Evolutionary conservation across 768 basidiomycete genomes (phyloP), one percentile per base, ranked within the genome.

Genomic region (Suillus cothurnatus): DNA sequence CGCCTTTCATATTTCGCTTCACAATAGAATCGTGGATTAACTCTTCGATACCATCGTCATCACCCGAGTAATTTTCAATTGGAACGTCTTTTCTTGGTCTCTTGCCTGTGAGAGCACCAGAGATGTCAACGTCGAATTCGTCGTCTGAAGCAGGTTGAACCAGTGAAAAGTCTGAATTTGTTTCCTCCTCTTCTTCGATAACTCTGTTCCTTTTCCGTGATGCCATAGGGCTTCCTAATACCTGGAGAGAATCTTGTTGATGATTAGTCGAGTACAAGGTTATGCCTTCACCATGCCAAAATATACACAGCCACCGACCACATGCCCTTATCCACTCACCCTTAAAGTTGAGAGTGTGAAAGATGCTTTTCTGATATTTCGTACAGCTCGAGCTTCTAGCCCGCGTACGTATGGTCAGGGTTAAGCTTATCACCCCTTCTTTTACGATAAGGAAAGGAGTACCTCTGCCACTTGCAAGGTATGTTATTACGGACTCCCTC

Each of bases 1-100:
- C 94, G 49, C 83, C 83, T 74, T 92, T 92, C 12, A 90, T 76
- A 72, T 94, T 85, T 45, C 90, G 80, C 76, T 89, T 93, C 8
- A 84, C 77, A 64, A 94, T 91, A 58, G 91, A 88, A 21, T 85
- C 79, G 50, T 86, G 82, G 47, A 95, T 87, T 62, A 94, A 85
- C 23, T 86, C 80, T 34, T 82, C 80, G 50, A 94, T 82, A 2
- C 85, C 87, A 7, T 88, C 85, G 55, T 87, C 87, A 66, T 82
- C 66, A 34, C 60, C 58, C 3, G 41, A 26, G 19, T 47, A 6
- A 52, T 28, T 45, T 61, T 43, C 36, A 11, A 55, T n/a, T 39
- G 59, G 52, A 52, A 32, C 61, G 7, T 69, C 63, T 59, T 19
- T 59, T 61, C n/a, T 66, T 49, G 73, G 71, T 64, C 76, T 81